Evolutionary conservation across 306 rosid species (phyloP).

Genomic region (Castanea sativa): DNA sequence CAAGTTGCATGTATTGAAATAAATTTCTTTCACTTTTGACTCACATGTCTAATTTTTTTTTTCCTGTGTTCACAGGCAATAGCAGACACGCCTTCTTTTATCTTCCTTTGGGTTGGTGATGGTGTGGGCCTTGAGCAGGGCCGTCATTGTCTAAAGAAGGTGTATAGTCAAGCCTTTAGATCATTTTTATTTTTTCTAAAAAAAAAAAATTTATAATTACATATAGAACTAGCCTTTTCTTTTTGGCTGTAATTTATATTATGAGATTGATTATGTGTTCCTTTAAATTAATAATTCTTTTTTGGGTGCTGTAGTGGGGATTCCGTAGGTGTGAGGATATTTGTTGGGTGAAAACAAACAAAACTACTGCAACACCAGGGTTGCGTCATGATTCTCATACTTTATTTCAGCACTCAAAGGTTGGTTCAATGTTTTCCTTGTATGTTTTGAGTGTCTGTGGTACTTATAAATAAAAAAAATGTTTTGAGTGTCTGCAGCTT

Average conservation of each 20-base stretch:
- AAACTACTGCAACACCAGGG: slow-evolving; percentile 85
- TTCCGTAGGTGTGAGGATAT: slow-evolving; percentile 99
- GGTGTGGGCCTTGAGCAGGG: slow-evolving; percentile 99
- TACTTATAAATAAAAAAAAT: too few species aligned
- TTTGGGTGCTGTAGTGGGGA: slow-evolving; percentile 78
- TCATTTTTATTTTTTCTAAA: not conserved
- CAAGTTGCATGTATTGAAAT: slow-evolving; percentile 8
- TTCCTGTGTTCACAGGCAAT: slow-evolving; percentile 61
- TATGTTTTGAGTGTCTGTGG: not conserved
- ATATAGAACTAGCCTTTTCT: slow-evolving; percentile 1
- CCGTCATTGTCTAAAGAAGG: slow-evolving; percentile 98
- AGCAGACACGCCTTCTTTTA: slow-evolving; percentile 98
- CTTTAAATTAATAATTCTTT: slow-evolving; percentile 11
- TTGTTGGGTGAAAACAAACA: slow-evolving; percentile 99
- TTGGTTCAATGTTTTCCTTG: slow-evolving; percentile 23
- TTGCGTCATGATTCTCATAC: slow-evolving; percentile 93
- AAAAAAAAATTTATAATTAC: not conserved
- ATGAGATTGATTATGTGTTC: slow-evolving; percentile 9
- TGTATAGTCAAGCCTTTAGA: slow-evolving; percentile 25
- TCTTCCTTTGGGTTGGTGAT: slow-evolving; percentile 99
- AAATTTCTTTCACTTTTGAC: slow-evolving; percentile 17
- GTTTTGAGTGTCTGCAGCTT: not conserved
- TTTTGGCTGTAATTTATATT: slow-evolving; percentile 12
- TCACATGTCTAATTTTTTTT: slow-evolving; percentile 26
- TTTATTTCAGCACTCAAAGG: slow-evolving; percentile 99